Conservation (phyloP, 495 filamentous ascomycete genomes). For the Parathielavia hyrcaniae region DNA sequence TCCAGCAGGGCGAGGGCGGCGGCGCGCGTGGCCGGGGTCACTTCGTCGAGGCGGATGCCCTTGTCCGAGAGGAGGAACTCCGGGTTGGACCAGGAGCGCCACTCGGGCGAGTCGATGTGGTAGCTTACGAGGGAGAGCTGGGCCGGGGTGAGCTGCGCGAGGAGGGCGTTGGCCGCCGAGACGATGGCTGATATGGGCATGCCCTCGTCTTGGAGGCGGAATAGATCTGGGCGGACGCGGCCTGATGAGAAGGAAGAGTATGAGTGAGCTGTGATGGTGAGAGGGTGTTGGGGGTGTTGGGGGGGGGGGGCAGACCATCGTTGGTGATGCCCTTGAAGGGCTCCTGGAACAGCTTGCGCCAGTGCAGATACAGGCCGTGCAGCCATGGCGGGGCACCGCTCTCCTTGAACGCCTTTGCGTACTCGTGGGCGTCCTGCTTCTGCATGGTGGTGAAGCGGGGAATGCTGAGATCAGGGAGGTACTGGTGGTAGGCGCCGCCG, state of each 20-base stretch:
- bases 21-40: conserved; percentile 37
- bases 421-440: conserved; percentile 57
- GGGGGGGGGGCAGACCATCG: conserved; percentile 46
- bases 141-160: conserved; percentile 39
- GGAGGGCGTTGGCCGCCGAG: conserved; percentile 39
- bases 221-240: conserved; percentile 50
- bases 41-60: conserved; percentile 61
- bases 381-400: conserved; percentile 60
- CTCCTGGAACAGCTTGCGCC: conserved; percentile 58
- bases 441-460: conserved; percentile 58
- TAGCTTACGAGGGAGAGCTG: conserved; percentile 47
- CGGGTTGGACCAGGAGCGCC: conserved; percentile 71
- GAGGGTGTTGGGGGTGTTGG: no score
- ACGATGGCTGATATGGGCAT: conserved; percentile 53
- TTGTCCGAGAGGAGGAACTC: conserved; percentile 59
- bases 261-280: neutral
- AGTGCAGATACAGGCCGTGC: conserved; percentile 59
- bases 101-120: conserved; percentile 64
- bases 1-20: conserved; percentile 50
- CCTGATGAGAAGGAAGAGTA: conserved; percentile 37
- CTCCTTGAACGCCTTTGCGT: conserved; percentile 55
- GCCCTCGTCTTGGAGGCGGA: conserved; percentile 55
- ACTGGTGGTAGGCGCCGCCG: conserved; percentile 29
- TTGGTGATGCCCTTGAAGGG: conserved; percentile 66
- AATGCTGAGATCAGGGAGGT: conserved; percentile 55